Base-by-base conservation (phyloP, 257 asterid genomes). In the Forsythia viridissima region DNA sequence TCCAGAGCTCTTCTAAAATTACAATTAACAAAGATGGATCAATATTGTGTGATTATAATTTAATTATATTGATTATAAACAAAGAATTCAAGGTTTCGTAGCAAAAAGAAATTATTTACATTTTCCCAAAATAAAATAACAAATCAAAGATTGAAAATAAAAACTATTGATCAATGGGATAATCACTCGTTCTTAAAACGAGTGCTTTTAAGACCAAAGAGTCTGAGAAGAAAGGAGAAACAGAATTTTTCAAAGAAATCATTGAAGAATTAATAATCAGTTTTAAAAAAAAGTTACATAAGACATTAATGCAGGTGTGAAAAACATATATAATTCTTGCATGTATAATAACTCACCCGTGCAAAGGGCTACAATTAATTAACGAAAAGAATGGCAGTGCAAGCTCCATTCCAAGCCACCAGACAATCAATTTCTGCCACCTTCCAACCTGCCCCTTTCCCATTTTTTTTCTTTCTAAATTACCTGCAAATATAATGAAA, bases 351-450 rank as follows among this genome's bases (percentile, higher is more conserved):
- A 55, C 66, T 72, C 77, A 84, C 86, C 83, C 42, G 8, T 36
- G 11, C 59, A 41, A 66, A 68, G 73, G 55, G 30, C 36, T 72
- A 52, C 83, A 76, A 75, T 65, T 1, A 10, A 75, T 21, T 39
- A 40, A 51, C 1, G 68, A 46, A 61, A 82, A 24, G 20, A 34
- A 74, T 44, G 79, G 75, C 71, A 68, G 85, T 3, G 65, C 16
- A 9, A 61, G 68, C 37, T 76, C 38, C 52, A 76, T 11, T 71
- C 74, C 78, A n/a, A 80, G 71, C 36, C 80, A 75, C 79, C 72
- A 65, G 9, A 82, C 42, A 67, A 75, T 46, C 66, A 71, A 44
- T 39, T 59, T 69, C 70, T 59, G 24, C 5, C 24, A 43, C 11
- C 52, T 18, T 46, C 21, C 37, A 30, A 30, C 20, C 72, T 63